Percentiles rank a stretch among this genome's conserved stretches.
Evolutionary conservation across 2,329 filamentous ascomycete genomes (phyloP).

Genomic region (Mycosphaerelloides madeirae): DNA sequence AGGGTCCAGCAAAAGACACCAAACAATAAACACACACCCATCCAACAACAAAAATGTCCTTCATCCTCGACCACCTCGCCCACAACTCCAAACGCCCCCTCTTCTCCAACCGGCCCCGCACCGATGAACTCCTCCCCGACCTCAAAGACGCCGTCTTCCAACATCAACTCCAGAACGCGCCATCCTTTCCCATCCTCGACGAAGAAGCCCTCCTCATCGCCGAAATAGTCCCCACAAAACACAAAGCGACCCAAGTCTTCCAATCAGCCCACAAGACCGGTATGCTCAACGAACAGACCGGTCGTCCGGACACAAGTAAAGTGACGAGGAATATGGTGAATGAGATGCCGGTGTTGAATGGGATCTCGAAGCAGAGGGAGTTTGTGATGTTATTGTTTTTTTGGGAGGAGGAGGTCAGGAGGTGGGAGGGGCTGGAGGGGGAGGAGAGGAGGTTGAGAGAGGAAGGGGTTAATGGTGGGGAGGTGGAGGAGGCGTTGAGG

Average conservation of each 20-base stretch:
- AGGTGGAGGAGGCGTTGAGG: constrained; percentile 5
- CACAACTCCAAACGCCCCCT: too few species aligned
- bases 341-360: constrained; percentile 11
- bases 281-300: constrained; percentile 8
- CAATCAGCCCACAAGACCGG: constrained; percentile 6
- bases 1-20: too few species aligned
- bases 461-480: not conserved
- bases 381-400: constrained; percentile 16
- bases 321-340: constrained; percentile 11
- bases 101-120: too few species aligned
- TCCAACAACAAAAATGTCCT: too few species aligned
- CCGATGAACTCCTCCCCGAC: constrained; percentile 4
- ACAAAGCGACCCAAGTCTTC: not conserved
- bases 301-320: constrained; percentile 4
- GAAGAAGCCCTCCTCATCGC: constrained; percentile 3
- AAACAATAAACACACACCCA: too few species aligned
- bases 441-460: constrained; percentile 7
- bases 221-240: not conserved
- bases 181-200: constrained; percentile 4
- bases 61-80: too few species aligned
- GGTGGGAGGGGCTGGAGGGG: constrained; percentile 6
- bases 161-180: not conserved
- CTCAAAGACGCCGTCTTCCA: constrained; percentile 8
- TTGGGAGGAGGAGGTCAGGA: constrained; percentile 13
- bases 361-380: constrained; percentile 11